A percentile compares a stretch with the other conserved stretches of the same genome.
phyloP scores from a whole-genome alignment of 345 rosid genomes.

The Sisymbrium irio region DNA sequence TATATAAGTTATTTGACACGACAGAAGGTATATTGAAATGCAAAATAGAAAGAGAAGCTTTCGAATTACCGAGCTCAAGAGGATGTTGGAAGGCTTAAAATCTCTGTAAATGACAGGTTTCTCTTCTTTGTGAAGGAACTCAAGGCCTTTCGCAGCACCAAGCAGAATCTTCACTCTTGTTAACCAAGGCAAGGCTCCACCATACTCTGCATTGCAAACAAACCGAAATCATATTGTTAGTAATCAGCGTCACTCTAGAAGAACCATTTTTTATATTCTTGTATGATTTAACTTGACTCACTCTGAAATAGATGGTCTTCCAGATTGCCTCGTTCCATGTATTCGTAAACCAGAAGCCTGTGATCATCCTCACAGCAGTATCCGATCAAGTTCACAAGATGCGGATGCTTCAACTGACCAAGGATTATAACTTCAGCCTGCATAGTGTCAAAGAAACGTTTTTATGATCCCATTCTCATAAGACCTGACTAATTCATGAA shows the following conservation, averaged over 20 bases:
- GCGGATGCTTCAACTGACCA: conserved; percentile 72
- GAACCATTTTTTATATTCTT: background rate
- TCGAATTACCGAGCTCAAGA: conserved; percentile 57
- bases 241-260: background rate
- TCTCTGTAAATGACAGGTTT: conserved; percentile 81
- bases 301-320: conserved; percentile 76
- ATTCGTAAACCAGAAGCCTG: conserved; percentile 72
- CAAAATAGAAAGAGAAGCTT: conserved; percentile 5
- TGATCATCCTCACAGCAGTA: conserved; percentile 78
- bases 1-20: conserved; percentile 14
- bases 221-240: conserved; percentile 16
- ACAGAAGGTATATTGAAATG: background rate
- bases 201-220: conserved; percentile 45
- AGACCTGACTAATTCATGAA: background rate
- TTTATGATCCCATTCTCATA: background rate
- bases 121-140: conserved; percentile 67
- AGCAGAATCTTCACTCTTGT: conserved; percentile 78
- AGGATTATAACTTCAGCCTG: conserved; percentile 88
- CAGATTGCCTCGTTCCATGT: conserved; percentile 76
- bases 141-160: conserved; percentile 87
- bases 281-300: conserved; percentile 28
- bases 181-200: conserved; percentile 66
- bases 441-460: background rate
- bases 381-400: conserved; percentile 79
- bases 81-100: conserved; percentile 75